These are phyloP conservation scores for Verticillium zaregamsianum DNA, from an alignment of 2,329 filamentous ascomycete genomes.

Conservation along the genomic window DNA sequence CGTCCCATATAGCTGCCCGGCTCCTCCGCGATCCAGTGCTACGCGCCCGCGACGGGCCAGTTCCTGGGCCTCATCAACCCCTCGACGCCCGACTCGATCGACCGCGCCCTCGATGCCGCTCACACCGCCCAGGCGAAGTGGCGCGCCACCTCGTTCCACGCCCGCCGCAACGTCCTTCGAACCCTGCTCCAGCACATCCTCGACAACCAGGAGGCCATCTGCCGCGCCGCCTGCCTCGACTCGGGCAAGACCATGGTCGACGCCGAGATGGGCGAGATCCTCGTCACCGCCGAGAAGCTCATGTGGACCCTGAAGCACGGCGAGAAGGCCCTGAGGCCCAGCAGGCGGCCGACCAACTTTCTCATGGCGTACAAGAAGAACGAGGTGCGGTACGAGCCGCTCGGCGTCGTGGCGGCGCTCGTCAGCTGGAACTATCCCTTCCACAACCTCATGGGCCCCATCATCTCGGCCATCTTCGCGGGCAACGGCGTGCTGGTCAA, in stretches of 20 bases:
- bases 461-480: slow-evolving; percentile 86
- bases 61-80: slow-evolving; percentile 77
- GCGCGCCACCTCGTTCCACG: slow-evolving; percentile 70
- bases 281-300: slow-evolving; percentile 90
- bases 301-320: slow-evolving; percentile 92
- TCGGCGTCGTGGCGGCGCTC: slow-evolving; percentile 87
- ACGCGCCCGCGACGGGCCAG: slow-evolving; percentile 84
- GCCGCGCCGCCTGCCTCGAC: slow-evolving; percentile 80
- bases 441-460: slow-evolving; percentile 88
- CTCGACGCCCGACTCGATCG: slow-evolving; percentile 70
- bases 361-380: slow-evolving; percentile 96
- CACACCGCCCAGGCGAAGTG: slow-evolving; percentile 71
- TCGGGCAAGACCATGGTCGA: slow-evolving; percentile 96
- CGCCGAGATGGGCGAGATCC: slow-evolving; percentile 87
- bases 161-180: slow-evolving; percentile 74
- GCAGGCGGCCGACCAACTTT: slow-evolving; percentile 77
- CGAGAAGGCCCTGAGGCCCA: slow-evolving; percentile 70
- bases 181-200: slow-evolving; percentile 80
- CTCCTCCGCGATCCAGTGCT: slow-evolving; percentile 72
- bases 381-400: slow-evolving; percentile 82
- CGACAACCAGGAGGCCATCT: slow-evolving; percentile 85
- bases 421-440: slow-evolving; percentile 98
- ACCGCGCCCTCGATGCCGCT: slow-evolving; percentile 71
- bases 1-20: slow-evolving; percentile 44
- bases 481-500: slow-evolving; percentile 93